Base-by-base conservation (phyloP, 768 basidiomycete species). In the Mrakia hoshinonis region DNA sequence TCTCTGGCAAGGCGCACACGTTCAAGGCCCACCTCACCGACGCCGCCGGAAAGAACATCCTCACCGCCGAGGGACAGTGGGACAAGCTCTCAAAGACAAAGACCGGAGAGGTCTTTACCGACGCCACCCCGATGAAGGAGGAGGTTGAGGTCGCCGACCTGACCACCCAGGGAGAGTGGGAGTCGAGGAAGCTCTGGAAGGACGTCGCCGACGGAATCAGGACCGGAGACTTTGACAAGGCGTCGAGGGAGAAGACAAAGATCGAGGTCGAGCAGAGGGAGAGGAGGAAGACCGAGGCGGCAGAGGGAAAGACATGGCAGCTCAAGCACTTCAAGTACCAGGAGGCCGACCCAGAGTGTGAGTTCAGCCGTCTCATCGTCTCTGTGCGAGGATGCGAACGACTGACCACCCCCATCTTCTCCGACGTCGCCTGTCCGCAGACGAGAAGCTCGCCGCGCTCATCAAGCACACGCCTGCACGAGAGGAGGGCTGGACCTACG, bases 161-260 rank as follows among this genome's bases (percentile, higher is more conserved):
- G 6, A 84, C 85, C 69, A 24, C 34, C 18, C 83, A 84, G 76
- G 84, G 84, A n/a, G 87, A 89, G 75, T 92, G 86, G 82, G 95
- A 99, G 83, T 92, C 88, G 71, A 83, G 95, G 75, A 83, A 83
- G 76, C 81, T 96, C 72, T 98, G 95, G 95, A 79, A 82, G 73
- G 82, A 84, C 60, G 95, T 97, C 29, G 88, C 93, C 26, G 89
- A 89, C 78, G 95, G 95, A 18, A 98, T 98, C 72, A 81, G 89
- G 68, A 89, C 88, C 70, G 90, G 91, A 18, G 91, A 97, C 77
- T 98, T 92, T 77, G 95, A 99, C 65, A 81, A 83, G n/a, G 95
- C 95, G 4, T 88, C 88, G 72, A 82, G 80, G 75, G 95, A 93
- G 78, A 97, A 99, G 86, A 73, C 71, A 12, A 51, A 66, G 68